Evolutionary conservation across 805 yeast genomes (phyloP), one percentile per base, ranked within the genome.

Genomic region (Candida koratica): DNA sequence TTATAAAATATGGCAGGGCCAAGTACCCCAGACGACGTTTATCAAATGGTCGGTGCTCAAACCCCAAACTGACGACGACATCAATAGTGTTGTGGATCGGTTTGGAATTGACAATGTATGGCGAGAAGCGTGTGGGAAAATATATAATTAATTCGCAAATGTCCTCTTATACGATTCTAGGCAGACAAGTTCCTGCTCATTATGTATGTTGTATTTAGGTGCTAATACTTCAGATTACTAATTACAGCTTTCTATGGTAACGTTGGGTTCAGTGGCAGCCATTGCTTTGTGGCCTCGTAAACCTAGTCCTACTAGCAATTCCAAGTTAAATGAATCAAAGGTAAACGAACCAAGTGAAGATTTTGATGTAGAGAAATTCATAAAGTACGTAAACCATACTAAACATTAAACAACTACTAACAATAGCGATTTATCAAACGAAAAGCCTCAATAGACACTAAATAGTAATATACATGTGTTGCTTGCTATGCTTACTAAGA

Each of bases 1-100:
- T 39, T 47, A 50, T 2, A 44, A 79, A 13, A 42, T 82, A 2
- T 86, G 96, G 95, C 81, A 75, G 41, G 96, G 96, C 1, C 74
- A 73, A 44, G 41, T 84, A 25, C 55, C 58, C 24, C 69, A 67
- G 1, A 52, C 71, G 9, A 68, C 68, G 36, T 87, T 86, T 55
- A 68, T 68, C 29, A 74, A 72, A 46, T 89, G 95, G 94, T 75
- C 84, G 2, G 65, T 77, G 29, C 77, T 76, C 58, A 60, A 69
- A 31, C 72, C 81, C 7, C 55, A 61, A 7, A 54, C 67, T 32
- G 79, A 73, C 31, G 73, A 67, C 1, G 79, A 73, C 4, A 72
- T 83, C 0, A 45, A 70, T 17, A 61, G 62, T 11, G 60, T 75
- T 16, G 54, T 86, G 28, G 48, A 53, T 1, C 62, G 74, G 44